A percentile compares a stretch with the other conserved stretches of the same genome.
Conservation (phyloP, 2,329 filamentous ascomycete genomes). For the Rhytidhysteron rufulum region DNA sequence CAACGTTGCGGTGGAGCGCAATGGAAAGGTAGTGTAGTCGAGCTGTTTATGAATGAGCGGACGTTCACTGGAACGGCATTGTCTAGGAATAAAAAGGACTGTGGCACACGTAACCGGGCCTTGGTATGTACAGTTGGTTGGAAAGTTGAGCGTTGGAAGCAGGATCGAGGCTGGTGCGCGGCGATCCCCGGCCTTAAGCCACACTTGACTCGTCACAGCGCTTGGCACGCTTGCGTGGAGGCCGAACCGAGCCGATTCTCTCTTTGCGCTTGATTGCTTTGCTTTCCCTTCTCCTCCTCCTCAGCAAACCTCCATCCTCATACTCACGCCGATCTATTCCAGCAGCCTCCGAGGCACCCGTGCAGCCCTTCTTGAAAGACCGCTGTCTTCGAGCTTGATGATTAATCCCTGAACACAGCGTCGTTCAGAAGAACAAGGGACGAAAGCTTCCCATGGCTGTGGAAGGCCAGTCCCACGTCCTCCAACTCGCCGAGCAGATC, state of each 20-base stretch:
- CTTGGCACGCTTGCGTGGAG: not conserved
- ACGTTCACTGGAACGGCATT: not conserved
- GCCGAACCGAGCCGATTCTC: not conserved
- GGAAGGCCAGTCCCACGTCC: constrained; percentile 18
- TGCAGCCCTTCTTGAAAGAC: no score
- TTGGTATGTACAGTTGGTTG: no score
- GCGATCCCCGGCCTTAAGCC: no score
- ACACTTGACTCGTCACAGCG: not conserved
- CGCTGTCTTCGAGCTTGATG: no score
- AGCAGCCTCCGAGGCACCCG: not conserved
- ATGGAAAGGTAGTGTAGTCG: not conserved
- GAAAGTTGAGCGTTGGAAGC: not conserved
- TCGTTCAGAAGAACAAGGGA: no score
- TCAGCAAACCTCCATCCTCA: not conserved
- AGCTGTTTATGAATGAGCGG: not conserved
- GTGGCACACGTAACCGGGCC: not conserved
- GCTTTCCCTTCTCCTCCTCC: not conserved
- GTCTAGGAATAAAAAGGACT: not conserved
- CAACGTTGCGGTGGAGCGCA: not conserved
- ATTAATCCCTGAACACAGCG: no score
- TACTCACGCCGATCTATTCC: not conserved
- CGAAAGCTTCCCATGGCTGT: constrained; percentile 31
- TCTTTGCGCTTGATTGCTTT: not conserved
- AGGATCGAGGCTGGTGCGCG: not conserved
- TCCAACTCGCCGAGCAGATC: constrained; percentile 39